phyloP scores from a whole-genome alignment of 371 early-diverging fungal genomes.

The Mucor racemosus region DNA sequence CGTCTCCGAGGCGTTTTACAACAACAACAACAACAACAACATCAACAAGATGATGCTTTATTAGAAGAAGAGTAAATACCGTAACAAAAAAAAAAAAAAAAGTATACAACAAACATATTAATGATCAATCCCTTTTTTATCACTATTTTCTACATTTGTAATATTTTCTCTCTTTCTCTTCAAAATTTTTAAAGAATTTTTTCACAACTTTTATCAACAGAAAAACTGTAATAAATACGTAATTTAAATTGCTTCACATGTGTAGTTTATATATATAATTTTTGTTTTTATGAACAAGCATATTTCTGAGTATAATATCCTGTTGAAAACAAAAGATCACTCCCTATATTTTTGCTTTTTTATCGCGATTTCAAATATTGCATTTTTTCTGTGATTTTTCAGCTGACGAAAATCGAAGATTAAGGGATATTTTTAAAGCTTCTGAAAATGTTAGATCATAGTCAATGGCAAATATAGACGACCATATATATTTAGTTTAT shows the following conservation, averaged over 20 bases:
- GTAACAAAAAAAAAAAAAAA: slow-evolving; percentile 15
- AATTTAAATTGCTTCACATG: neutral
- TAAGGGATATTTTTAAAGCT: too few species aligned
- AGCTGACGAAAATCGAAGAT: too few species aligned
- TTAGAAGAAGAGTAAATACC: slow-evolving; percentile 35
- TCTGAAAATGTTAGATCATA: too few species aligned
- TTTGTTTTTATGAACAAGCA: too few species aligned
- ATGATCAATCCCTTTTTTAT: neutral
- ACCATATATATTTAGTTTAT: too few species aligned
- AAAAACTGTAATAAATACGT: slow-evolving; percentile 1
- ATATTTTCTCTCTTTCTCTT: slow-evolving; percentile 1
- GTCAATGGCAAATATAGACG: too few species aligned
- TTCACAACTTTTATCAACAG: neutral
- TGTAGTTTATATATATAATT: too few species aligned
- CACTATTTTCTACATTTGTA: slow-evolving; percentile 5
- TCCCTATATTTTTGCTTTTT: too few species aligned
- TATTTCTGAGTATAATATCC: too few species aligned
- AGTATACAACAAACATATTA: slow-evolving; percentile 9
- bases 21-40: slow-evolving; percentile 3
- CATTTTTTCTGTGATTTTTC: too few species aligned
- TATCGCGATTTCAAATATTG: too few species aligned
- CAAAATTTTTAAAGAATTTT: neutral
- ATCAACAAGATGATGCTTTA: slow-evolving; percentile 34
- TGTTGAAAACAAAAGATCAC: too few species aligned
- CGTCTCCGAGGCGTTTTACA: slow-evolving; percentile 57